phyloP scores from a whole-genome alignment of 495 filamentous ascomycete species.

The Cladorrhinum samala region DNA sequence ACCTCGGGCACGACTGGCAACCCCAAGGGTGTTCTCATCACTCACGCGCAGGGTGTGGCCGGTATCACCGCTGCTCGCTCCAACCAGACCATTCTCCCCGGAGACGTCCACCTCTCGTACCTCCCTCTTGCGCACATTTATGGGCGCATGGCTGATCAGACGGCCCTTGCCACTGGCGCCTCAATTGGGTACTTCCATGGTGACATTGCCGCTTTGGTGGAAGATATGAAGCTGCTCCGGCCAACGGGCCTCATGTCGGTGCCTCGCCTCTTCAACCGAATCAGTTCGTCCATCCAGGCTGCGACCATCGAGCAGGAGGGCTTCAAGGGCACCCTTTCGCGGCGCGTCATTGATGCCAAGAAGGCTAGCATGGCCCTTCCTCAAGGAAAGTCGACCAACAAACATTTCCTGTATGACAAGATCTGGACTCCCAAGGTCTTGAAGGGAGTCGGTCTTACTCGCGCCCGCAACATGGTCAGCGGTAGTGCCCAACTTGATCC shows the following conservation, averaged over 20 bases:
- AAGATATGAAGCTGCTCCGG: constrained; percentile 81
- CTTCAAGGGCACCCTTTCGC: constrained; percentile 73
- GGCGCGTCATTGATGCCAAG: constrained; percentile 74
- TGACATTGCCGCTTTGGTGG: constrained; percentile 77
- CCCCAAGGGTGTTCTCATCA: constrained; percentile 88
- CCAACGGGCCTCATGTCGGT: constrained; percentile 85
- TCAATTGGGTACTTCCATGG: constrained; percentile 94
- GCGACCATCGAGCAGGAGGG: constrained; percentile 73
- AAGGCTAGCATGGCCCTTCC: constrained; percentile 68
- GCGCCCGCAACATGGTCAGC: constrained; percentile 66
- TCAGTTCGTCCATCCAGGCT: constrained; percentile 71
- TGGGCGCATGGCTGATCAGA: constrained; percentile 75
- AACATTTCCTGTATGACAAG: constrained; percentile 81
- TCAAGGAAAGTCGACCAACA: constrained; percentile 64
- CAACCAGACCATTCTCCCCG: constrained; percentile 40
- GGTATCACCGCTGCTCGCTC: constrained; percentile 55
- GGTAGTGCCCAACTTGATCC: constrained; percentile 91
- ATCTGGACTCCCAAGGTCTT: constrained; percentile 89
- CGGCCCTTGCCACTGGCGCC: constrained; percentile 61
- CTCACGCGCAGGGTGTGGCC: constrained; percentile 73
- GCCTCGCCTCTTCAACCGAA: constrained; percentile 88
- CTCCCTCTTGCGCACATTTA: constrained; percentile 94
- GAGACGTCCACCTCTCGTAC: constrained; percentile 72
- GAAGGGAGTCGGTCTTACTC: constrained; percentile 73
- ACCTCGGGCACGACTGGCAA: constrained; percentile 93